A percentile compares a stretch with the other conserved stretches of the same genome.
Evolutionary conservation across 2,329 filamentous ascomycete species (phyloP).

Genomic region (Neopestalotiopsis sp.): DNA sequence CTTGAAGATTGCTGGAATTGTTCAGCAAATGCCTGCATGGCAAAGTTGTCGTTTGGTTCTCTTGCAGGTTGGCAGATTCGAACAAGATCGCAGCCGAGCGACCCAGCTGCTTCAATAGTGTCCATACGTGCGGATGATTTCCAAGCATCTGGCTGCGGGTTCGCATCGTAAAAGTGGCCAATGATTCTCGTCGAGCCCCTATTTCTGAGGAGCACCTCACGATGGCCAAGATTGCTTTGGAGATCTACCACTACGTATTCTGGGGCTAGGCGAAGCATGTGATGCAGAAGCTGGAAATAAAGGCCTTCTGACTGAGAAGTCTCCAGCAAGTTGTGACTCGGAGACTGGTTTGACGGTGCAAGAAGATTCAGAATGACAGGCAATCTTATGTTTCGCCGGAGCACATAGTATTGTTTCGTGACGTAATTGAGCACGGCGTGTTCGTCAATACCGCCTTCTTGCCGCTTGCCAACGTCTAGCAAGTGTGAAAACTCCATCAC

Average conservation of each 20-base stretch:
- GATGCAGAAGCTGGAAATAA: background rate
- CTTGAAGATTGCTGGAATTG: background rate
- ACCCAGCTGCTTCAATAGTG: background rate
- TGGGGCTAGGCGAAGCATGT: background rate
- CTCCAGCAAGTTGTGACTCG: background rate
- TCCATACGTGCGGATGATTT: background rate
- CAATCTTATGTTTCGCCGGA: background rate
- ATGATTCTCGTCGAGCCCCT: background rate
- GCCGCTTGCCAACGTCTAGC: background rate
- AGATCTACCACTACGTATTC: constrained; percentile 6
- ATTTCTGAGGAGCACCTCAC: background rate
- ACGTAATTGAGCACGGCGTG: background rate
- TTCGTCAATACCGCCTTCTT: background rate
- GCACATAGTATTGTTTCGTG: constrained; percentile 1
- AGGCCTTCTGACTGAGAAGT: background rate
- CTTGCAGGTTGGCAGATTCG: constrained; percentile 12
- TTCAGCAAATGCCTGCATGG: background rate
- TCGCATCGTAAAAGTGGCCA: constrained; percentile 7
- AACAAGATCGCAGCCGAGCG: constrained; percentile 5
- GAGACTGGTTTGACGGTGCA: background rate
- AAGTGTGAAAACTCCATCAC: background rate
- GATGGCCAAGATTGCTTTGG: background rate
- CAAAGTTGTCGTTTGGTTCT: background rate
- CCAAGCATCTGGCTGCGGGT: constrained; percentile 5
- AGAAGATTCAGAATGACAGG: background rate